Base-by-base conservation (phyloP, 495 filamentous ascomycete species). In the Delitschia confertaspora region DNA sequence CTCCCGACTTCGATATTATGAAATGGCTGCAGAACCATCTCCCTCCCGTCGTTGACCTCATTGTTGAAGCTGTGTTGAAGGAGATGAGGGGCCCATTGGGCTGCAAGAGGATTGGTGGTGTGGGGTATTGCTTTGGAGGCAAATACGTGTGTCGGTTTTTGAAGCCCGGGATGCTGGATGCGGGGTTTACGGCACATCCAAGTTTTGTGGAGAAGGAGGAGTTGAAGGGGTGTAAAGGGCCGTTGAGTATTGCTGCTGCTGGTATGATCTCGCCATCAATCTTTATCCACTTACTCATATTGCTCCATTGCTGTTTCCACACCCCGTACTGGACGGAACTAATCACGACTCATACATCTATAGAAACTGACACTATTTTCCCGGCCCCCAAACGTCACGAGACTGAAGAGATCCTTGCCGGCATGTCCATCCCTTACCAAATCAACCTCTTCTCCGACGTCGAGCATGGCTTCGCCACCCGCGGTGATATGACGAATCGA, bases 311-410 rank as follows among this genome's bases (percentile, higher is more conserved):
- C 13, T 8, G 26, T 21, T 20, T 25, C 27, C 19, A 7, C 41
- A 6, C 9, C 16, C 17, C 18, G 5, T 25, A n/a, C n/a, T n/a
- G n/a, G n/a, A n/a, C n/a, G n/a, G n/a, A n/a, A n/a, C 10, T 30
- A 6, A 11, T 8, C 18, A 34, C 13, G 18, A 40, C 16, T 23
- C 7, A 4, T 30, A 20, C n/a, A n/a, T n/a, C n/a, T n/a, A 20
- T 69, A 72, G 84, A 88, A 67, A 82, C 73, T 27, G 88, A 95
- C 60, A 3, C 45, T 6, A 86, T 88, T 64, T 93, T 93, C 73
- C 75, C 86, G 1, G 64, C 71, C 19, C 73, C 81, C 54, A 80
- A 82, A 61, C 82, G 88, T 31, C 71, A 73, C 50, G 70, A 75
- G 56, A 74, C 73, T 11, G 70, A 80, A 56, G 71, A 69, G 2